A percentile compares a stretch with the other conserved stretches of the same genome.
phyloP scores from a whole-genome alignment of 78 protist species.

The Dictyostelium discoideum region dicty_2.7 NC_007088.5:6246501-6247000 shows the following conservation, averaged over 20 bases:
- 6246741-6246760: no score
- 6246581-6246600: no score
- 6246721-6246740: neutral
- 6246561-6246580: no score
- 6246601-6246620: neutral
- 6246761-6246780: neutral
- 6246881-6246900: neutral
- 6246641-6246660: no score
- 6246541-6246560: no score
- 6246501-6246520: no score
- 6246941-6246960: neutral
- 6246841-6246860: neutral
- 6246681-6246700: neutral
- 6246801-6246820: neutral
- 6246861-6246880: neutral
- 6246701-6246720: neutral
- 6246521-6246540: no score
- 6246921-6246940: neutral
- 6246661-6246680: no score
- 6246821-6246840: neutral
- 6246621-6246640: neutral
- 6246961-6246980: neutral
- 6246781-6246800: neutral
- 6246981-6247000: neutral
- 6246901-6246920: neutral